Base-by-base conservation (phyloP, 768 basidiomycete genomes). In the Mycena indigotica region DNA sequence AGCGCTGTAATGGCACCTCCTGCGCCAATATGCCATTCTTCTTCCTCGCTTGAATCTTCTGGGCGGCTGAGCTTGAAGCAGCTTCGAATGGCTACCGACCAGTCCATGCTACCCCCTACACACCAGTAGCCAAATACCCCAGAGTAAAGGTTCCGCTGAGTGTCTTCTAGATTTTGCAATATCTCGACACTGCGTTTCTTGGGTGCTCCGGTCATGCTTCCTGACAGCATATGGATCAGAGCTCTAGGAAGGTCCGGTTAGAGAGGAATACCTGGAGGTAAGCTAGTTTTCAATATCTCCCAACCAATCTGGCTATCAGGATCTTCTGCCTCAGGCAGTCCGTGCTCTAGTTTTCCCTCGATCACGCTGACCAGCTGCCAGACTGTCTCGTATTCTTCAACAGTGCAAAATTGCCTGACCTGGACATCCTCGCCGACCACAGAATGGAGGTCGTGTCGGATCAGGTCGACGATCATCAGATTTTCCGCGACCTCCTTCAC, bases 1-100 rank as follows among this genome's bases (percentile, higher is more conserved):
- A 98, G 79, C 15, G 93, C 94, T 21, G 95, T 98, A 63, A 98
- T 97, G 10, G 95, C 95, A 30, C 95, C 95, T n/a, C 95, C 95
- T 19, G 95, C 93, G 19, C 95, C 95, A 28, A 96, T 78, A 2
- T 77, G 74, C 91, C 91, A 93, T 38, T 84, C 77, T 65, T 91
- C 86, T 10, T 50, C 66, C 48, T 19, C 49, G 12, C 59, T 49
- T 15, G 63, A 46, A 26, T 50, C 60, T 55, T 60, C 63, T 35
- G 45, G 65, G 55, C 77, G 77, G 32, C 85, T 83, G 62, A 84
- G 80, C 67, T 88, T 91, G 81, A 92, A 90, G 70, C 94, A 93
- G 61, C 92, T 95, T 45, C 95, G 87, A 65, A 98, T 98, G 28
- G 88, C 89, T 23, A 98, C 94, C 16, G 92, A 91, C 85, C 95